Evolutionary conservation across 331 rosid species (phyloP).

Genomic region (Pyrus hybrid): DNA sequence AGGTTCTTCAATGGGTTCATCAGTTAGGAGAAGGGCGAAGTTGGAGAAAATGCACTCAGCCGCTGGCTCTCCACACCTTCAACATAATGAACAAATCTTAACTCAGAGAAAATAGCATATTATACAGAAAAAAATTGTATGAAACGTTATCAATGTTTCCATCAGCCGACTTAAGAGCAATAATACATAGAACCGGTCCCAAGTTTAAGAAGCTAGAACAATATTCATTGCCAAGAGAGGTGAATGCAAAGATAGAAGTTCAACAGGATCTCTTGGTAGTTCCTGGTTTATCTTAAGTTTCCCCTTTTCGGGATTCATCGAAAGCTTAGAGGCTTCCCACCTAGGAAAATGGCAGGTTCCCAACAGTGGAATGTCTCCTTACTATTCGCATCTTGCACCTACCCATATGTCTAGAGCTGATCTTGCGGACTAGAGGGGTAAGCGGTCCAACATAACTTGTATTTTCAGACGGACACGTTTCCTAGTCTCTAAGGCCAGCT

Average conservation of each 20-base stretch:
- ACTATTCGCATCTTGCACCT: neutral
- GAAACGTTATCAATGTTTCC: neutral
- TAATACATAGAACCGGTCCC: neutral
- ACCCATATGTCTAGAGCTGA: neutral
- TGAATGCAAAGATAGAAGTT: neutral
- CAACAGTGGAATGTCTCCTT: neutral
- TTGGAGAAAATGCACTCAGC: constrained; percentile 67
- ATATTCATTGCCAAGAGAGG: neutral
- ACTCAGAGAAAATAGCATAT: neutral
- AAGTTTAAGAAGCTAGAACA: neutral
- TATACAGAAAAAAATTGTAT: neutral
- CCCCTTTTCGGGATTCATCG: neutral
- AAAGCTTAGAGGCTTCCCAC: no score
- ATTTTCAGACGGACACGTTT: neutral
- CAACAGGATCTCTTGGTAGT: neutral
- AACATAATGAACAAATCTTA: constrained; percentile 14
- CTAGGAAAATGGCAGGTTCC: neutral
- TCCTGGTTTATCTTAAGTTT: neutral
- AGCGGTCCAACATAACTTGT: neutral
- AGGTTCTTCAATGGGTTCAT: constrained; percentile 64
- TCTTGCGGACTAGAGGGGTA: neutral
- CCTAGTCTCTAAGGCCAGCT: neutral
- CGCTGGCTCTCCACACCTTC: constrained; percentile 72
- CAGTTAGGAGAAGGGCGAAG: constrained; percentile 64
- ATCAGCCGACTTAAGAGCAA: neutral